phyloP scores from a whole-genome alignment of 257 asterid species.

The Primulina eburnea region DNA sequence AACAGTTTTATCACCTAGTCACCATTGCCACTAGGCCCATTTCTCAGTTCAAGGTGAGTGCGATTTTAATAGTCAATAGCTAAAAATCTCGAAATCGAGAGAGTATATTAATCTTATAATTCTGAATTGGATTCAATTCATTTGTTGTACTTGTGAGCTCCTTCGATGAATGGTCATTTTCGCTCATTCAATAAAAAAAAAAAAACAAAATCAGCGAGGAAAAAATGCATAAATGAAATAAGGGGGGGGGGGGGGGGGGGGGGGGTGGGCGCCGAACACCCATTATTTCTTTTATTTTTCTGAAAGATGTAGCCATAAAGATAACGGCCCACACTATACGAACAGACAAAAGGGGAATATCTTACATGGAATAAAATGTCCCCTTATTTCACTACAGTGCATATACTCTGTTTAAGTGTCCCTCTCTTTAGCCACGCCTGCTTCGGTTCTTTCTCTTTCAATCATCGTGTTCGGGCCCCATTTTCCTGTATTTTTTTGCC shows the following conservation, averaged over 20 bases:
- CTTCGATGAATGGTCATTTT: not conserved
- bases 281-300: too few relatives aligned
- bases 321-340: conserved; percentile 28
- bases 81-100: too few relatives aligned
- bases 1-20: too few relatives aligned
- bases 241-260: too few relatives aligned
- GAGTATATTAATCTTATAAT: not conserved
- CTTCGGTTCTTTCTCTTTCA: conserved; percentile 44
- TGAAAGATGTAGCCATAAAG: too few relatives aligned
- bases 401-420: conserved; percentile 33
- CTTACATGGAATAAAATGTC: conserved; percentile 32
- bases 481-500: not conserved
- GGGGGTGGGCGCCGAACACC: too few relatives aligned
- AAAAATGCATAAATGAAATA: too few relatives aligned
- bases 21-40: not conserved
- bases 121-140: not conserved
- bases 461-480: conserved; percentile 35
- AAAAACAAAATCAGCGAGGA: not conserved
- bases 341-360: conserved; percentile 27
- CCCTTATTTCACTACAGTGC: conserved; percentile 42
- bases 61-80: too few relatives aligned
- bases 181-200: not conserved
- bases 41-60: too few relatives aligned
- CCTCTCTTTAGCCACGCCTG: conserved; percentile 42
- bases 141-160: too few relatives aligned